Percentiles rank a stretch among this genome's conserved stretches.
Evolutionary conservation across 73 alveolate species (phyloP).

Genomic region (Halteria grandinella): DNA sequence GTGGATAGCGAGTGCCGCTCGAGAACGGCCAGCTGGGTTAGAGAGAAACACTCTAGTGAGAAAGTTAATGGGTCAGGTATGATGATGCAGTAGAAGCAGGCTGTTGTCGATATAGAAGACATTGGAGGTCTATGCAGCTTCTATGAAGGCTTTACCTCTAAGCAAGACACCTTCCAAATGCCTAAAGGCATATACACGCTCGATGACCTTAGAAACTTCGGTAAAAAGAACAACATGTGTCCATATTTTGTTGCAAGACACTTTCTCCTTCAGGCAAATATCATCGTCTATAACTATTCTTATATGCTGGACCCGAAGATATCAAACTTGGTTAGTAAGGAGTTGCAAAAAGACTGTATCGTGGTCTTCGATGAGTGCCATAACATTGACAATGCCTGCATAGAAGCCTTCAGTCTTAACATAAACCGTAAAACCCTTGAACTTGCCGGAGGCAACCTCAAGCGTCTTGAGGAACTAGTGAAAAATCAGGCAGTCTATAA

Average conservation of each 20-base stretch:
- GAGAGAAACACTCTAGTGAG: slow-evolving; percentile 45
- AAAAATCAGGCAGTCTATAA: slow-evolving; percentile 62
- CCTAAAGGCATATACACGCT: slow-evolving; percentile 78
- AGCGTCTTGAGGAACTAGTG: slow-evolving; percentile 70
- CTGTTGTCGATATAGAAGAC: slow-evolving; percentile 10
- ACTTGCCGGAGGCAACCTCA: slow-evolving; percentile 68
- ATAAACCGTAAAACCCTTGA: slow-evolving; percentile 73
- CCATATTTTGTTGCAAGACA: slow-evolving; percentile 85
- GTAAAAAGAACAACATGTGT: slow-evolving; percentile 76
- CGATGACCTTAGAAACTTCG: slow-evolving; percentile 77
- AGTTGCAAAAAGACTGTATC: slow-evolving; percentile 67
- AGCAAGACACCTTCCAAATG: slow-evolving; percentile 49
- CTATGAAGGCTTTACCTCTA: slow-evolving; percentile 69
- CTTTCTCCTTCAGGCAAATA: slow-evolving; percentile 72
- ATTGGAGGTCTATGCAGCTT: slow-evolving; percentile 59
- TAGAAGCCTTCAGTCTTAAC: slow-evolving; percentile 79
- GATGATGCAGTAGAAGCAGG: background rate
- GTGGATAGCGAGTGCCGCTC: slow-evolving; percentile 83
- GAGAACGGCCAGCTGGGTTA: slow-evolving; percentile 85
- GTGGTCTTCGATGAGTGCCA: slow-evolving; percentile 89
- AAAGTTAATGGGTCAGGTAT: background rate
- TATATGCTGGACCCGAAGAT: slow-evolving; percentile 88
- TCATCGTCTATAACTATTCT: slow-evolving; percentile 83
- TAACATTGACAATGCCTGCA: slow-evolving; percentile 87
- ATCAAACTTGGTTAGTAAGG: slow-evolving; percentile 59